A percentile compares a stretch with the other conserved stretches of the same genome.
These are phyloP conservation scores for Nitzschia palea DNA, from an alignment of 108 stramenopile species.

Conservation along the genomic window DNA sequence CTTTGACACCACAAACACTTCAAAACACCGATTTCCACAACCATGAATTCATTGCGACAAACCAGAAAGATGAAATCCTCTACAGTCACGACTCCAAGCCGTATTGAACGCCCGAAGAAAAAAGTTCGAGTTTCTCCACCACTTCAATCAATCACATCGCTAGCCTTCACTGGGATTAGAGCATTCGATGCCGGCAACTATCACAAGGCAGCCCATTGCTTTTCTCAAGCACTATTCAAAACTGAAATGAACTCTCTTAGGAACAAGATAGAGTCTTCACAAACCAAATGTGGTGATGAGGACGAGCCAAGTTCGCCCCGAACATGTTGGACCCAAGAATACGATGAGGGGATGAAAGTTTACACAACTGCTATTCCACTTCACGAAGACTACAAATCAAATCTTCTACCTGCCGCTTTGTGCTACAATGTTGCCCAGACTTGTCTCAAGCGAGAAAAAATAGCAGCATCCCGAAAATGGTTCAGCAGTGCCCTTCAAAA, in stretches of 20 bases:
- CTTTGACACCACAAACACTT: too few relatives aligned
- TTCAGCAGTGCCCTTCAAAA: slow-evolving; percentile 36
- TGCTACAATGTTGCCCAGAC: slow-evolving; percentile 71
- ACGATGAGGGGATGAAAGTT: slow-evolving; percentile 53
- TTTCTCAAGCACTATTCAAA: slow-evolving; percentile 25
- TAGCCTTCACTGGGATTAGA: slow-evolving; percentile 29
- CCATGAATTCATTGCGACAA: background rate
- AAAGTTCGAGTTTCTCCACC: slow-evolving; percentile 19
- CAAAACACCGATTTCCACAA: too few relatives aligned
- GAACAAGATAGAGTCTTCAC: background rate
- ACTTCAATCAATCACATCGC: slow-evolving; percentile 13
- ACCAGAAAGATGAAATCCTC: background rate
- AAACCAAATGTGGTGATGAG: background rate
- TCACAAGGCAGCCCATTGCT: slow-evolving; percentile 25
- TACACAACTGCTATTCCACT: slow-evolving; percentile 40
- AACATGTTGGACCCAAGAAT: slow-evolving; percentile 24
- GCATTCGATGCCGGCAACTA: slow-evolving; percentile 18
- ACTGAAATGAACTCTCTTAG: background rate
- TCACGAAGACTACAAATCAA: slow-evolving; percentile 18
- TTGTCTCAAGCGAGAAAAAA: slow-evolving; percentile 39
- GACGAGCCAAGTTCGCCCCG: background rate
- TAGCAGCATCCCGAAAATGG: slow-evolving; percentile 41
- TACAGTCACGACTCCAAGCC: background rate
- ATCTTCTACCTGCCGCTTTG: slow-evolving; percentile 46
- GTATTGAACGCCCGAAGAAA: slow-evolving; percentile 22